phyloP scores from a whole-genome alignment of 306 rosid genomes.

The Malus fusca region DNA sequence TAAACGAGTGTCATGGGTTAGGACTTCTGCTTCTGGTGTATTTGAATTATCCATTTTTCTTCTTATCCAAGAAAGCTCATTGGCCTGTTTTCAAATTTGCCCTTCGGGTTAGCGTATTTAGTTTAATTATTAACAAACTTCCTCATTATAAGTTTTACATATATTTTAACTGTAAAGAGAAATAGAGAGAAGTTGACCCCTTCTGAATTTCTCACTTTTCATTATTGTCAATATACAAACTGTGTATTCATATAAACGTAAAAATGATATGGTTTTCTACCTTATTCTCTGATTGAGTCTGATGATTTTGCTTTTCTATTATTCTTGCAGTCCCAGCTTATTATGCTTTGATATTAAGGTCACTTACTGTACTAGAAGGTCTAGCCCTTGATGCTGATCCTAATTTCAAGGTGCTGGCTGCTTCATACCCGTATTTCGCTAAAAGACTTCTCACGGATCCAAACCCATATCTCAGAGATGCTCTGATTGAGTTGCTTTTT shows the following conservation, averaged over 20 bases:
- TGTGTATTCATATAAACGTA: constrained; percentile 7
- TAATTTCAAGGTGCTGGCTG: constrained; percentile 93
- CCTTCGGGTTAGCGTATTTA: too few species aligned
- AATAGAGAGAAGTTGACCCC: neutral
- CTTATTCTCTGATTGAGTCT: constrained; percentile 19
- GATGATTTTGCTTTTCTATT: constrained; percentile 10
- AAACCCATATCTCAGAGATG: constrained; percentile 94
- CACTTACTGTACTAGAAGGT: constrained; percentile 93
- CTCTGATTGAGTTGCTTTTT: constrained; percentile 87
- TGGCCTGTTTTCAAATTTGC: neutral
- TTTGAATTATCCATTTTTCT: neutral
- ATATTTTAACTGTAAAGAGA: neutral
- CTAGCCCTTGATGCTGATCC: constrained; percentile 94
- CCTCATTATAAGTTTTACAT: neutral
- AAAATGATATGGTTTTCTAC: constrained; percentile 5
- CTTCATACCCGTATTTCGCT: constrained; percentile 94
- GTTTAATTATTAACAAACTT: neutral
- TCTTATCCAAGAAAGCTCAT: neutral
- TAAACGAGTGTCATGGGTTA: neutral
- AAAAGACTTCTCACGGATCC: constrained; percentile 96
- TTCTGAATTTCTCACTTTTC: neutral
- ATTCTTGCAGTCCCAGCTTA: constrained; percentile 77
- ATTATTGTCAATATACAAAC: constrained; percentile 5
- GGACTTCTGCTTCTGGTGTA: neutral
- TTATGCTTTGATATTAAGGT: constrained; percentile 87